Evolutionary conservation across 2,329 filamentous ascomycete species (phyloP), one percentile per base, ranked within the genome.

Genomic region (Fusarium illudens): DNA sequence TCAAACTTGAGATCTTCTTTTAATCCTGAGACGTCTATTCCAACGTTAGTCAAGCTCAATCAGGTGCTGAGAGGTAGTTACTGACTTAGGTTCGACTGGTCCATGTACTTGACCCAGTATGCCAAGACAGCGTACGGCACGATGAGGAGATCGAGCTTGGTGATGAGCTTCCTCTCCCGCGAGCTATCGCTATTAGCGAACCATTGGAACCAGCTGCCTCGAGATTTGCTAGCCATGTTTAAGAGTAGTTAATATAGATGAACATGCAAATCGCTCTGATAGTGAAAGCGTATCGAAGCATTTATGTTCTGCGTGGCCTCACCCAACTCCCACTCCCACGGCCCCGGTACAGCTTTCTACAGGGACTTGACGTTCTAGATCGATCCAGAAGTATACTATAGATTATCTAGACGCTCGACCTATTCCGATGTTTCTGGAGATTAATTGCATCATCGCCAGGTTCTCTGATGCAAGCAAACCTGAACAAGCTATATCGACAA

Each of bases 131-230:
- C 49, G 17, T 70, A 70, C 0, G 69, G 67, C 15, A 72, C 65
- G 50, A 84, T 85, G 75, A 84, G 84, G 55, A 86, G 83, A 46
- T 89, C 89, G 67, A 82, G 84, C 54, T 84, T 85, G 75, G 46
- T 25, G 44, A 64, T 52, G 4, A 64, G 44, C 46, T 61, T 57
- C 13, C 58, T 33, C n/a, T 64, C 58, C 11, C 53, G 17, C 10
- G 48, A 25, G 19, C 39, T 32, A 7, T 64, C 54, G 17, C 17
- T 17, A 48, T 51, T 32, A 4, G 48, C 30, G 17, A 33, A 58
- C 58, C 60, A 64, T 13, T 57, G 48, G 17, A 55, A 27, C 55
- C 52, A 50, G 4, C 53, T 51, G 39, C 39, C 39, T 32, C 46
- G 46, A 22, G 46, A 20, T 49, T 20, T 32, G 22, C 27, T 46